A percentile compares a stretch with the other conserved stretches of the same genome.
Evolutionary conservation across 148 eudicot species (phyloP).

Genomic region (Arctostaphylos glauca): DNA sequence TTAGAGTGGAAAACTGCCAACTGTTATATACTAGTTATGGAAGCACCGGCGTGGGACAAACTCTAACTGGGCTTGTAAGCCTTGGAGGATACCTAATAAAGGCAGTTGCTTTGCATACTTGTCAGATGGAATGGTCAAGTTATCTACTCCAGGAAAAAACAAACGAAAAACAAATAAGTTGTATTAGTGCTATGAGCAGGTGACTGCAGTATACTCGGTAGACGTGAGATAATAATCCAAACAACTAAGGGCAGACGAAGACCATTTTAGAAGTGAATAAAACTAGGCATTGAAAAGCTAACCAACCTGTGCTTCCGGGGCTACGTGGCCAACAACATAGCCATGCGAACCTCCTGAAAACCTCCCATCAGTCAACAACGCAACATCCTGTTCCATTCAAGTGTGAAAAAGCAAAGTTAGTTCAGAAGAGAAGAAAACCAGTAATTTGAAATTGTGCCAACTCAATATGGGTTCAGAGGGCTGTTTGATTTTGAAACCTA

Average conservation of each 20-base stretch:
- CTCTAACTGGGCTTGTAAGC: neutral
- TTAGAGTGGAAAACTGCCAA: neutral
- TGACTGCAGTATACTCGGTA: neutral
- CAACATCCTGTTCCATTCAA: constrained; percentile 62
- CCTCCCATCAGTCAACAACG: constrained; percentile 90
- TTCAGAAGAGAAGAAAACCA: neutral
- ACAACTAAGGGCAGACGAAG: neutral
- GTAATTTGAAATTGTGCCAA: neutral
- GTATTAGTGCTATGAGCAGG: neutral
- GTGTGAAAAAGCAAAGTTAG: neutral
- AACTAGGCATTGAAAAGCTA: neutral
- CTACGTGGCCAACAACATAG: constrained; percentile 89
- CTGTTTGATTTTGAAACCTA: neutral
- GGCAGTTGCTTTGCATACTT: neutral
- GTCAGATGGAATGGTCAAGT: neutral
- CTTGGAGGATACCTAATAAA: neutral
- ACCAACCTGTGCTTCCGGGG: constrained; percentile 93
- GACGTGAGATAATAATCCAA: neutral
- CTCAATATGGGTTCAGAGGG: neutral
- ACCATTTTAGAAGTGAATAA: neutral
- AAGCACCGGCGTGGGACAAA: neutral
- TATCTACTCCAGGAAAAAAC: neutral
- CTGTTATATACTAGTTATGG: neutral
- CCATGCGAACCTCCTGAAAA: constrained; percentile 99
- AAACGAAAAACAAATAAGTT: neutral